Percentiles rank a stretch among this genome's conserved stretches.
Evolutionary conservation across 768 basidiomycete species (phyloP).

Genomic region (Botryobasidium botryosum): DNA sequence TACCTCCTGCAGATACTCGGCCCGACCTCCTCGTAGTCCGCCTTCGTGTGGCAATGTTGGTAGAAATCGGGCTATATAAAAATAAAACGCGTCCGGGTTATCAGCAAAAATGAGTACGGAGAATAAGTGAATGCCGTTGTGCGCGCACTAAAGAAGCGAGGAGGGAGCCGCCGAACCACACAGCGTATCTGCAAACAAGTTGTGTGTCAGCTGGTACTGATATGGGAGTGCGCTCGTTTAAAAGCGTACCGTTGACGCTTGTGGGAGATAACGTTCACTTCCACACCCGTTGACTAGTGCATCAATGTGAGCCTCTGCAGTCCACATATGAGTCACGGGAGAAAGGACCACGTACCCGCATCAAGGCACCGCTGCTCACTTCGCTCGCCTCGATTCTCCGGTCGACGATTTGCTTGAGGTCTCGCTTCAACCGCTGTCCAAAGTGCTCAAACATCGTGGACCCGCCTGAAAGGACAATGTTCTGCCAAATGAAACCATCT

Average conservation of each 20-base stretch:
- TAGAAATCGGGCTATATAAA: constrained; percentile 75
- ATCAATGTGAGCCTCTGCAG: constrained; percentile 53
- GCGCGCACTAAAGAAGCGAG: constrained; percentile 65
- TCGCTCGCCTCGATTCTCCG: constrained; percentile 68
- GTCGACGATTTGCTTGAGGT: constrained; percentile 88
- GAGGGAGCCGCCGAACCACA: constrained; percentile 95
- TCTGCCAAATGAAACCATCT: constrained; percentile 29
- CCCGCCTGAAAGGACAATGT: constrained; percentile 92
- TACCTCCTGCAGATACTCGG: constrained; percentile 85
- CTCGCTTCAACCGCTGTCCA: constrained; percentile 88
- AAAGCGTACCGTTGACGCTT: constrained; percentile 71
- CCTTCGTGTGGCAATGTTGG: constrained; percentile 83
- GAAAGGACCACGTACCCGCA: constrained; percentile 37
- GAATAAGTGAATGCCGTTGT: constrained; percentile 17
- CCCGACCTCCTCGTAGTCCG: constrained; percentile 85
- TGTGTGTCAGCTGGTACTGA: too few relatives aligned
- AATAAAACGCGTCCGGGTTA: background rate
- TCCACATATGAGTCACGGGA: constrained; percentile 37
- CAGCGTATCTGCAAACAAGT: constrained; percentile 49
- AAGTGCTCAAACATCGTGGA: constrained; percentile 99
- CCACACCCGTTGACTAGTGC: constrained; percentile 78
- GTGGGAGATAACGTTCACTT: constrained; percentile 96
- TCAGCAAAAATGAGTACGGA: constrained; percentile 3
- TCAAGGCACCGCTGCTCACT: constrained; percentile 49
- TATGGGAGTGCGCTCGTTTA: too few relatives aligned